Evolutionary conservation across 495 filamentous ascomycete genomes (phyloP), one percentile per base, ranked within the genome.

Genomic region (Talaromyces liani): DNA sequence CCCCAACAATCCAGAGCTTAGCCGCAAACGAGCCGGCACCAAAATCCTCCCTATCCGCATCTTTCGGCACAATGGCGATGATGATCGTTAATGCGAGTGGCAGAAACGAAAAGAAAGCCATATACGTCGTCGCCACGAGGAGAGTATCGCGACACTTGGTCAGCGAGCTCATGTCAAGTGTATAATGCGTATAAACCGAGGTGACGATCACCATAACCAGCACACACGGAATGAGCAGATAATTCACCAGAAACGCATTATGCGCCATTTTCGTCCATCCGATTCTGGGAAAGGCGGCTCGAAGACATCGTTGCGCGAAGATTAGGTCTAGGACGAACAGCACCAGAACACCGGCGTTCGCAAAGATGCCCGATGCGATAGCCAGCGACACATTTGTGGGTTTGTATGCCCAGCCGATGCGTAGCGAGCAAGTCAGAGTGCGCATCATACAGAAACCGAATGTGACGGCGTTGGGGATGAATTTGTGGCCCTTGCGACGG

Each of bases 281-380:
- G 55, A 91, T 71, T 2, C 73, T 69, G 0, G 91, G 92, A 62
- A 93, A 88, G 12, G 82, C 82, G 3, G 87, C 89, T 31, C 92
- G 81, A 8, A 93, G 66, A 31, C 96, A 84, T 29, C 93, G 85
- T 70, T 93, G 90, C 0, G 88, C 77, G 70, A 91, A 89, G 67
- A 94, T 78, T 31, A 97, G 75, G 71, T 97, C 94, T 70, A 91
- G 72, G 63, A 96, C 73, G 72, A 89, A 95, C n/a, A 96, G 74
- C 6, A 96, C 67, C 25, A 96, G 67, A 20, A 92, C 84, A 27
- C 92, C 93, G 0, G 89, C 88, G 10, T 85, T 80, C 27, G 93
- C 85, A 65, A 96, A 87, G 68, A 96, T 82, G 62, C 85, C 77
- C 2, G 91, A 84, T 0, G 89, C 87, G 57, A 96, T 90, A 7